Conservation (phyloP, 2,329 filamentous ascomycete species). For the Cytospora paraplurivora region DNA sequence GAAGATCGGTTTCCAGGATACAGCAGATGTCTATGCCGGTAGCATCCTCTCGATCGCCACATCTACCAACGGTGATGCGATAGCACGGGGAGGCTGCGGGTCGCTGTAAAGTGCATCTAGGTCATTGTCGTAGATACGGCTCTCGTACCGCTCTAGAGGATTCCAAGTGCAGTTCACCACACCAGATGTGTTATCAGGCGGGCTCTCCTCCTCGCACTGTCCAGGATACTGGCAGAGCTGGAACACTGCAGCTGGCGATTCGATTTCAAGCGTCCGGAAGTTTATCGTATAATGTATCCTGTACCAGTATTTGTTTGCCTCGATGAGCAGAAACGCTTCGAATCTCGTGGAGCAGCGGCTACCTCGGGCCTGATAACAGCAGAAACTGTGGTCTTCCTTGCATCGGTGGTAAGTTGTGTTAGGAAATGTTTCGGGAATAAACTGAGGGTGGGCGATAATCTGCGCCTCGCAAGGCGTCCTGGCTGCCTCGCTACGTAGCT, state of each 20-base stretch:
- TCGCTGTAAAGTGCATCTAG: background rate
- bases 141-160: background rate
- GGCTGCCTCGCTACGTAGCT: background rate
- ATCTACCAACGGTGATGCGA: background rate
- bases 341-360: background rate
- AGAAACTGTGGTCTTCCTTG: conserved; percentile 16
- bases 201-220: conserved; percentile 5
- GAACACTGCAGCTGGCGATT: background rate
- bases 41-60: background rate
- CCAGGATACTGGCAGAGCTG: conserved; percentile 4
- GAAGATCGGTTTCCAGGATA: background rate
- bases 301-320: conserved; percentile 5
- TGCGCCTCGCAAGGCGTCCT: conserved; percentile 11
- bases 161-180: background rate
- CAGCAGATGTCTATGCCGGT: background rate
- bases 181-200: background rate
- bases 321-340: conserved; percentile 18
- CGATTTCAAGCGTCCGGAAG: background rate
- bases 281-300: conserved; percentile 16
- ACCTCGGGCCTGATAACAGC: conserved; percentile 14
- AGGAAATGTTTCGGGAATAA: conserved; percentile 7
- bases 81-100: background rate
- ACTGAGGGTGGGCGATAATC: background rate
- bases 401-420: conserved; percentile 18
- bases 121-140: background rate